A percentile compares a stretch with the other conserved stretches of the same genome.
phyloP scores from a whole-genome alignment of 441 rosid species.

The Populus tomentosa region DNA sequence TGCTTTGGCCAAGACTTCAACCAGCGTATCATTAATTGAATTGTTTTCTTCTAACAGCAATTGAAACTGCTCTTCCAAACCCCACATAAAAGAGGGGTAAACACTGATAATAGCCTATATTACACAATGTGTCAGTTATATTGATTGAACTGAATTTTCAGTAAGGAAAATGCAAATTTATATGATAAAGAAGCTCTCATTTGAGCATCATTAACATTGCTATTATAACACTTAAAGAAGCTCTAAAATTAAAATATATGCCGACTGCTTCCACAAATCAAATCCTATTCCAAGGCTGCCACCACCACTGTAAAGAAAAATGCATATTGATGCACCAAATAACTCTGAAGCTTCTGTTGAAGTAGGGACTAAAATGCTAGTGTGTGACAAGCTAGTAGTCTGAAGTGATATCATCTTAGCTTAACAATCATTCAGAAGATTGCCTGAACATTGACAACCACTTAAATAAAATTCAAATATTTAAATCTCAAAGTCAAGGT shows the following conservation, averaged over 20 bases:
- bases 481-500: neutral
- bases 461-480: neutral
- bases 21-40: slow-evolving; percentile 42
- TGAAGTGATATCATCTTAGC: neutral
- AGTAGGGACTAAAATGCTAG: neutral
- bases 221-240: neutral
- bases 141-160: slow-evolving; percentile 3
- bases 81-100: slow-evolving; percentile 77
- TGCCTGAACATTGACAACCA: neutral
- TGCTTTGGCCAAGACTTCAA: slow-evolving; percentile 67
- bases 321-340: neutral
- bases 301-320: neutral
- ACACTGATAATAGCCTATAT: slow-evolving; percentile 58
- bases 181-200: neutral
- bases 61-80: slow-evolving; percentile 58
- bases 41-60: slow-evolving; percentile 49
- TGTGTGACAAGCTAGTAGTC: neutral
- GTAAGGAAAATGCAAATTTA: neutral
- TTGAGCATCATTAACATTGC: neutral
- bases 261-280: neutral
- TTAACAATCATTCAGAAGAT: neutral
- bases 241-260: neutral
- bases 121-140: slow-evolving; percentile 4
- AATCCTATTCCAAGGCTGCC: neutral
- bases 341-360: neutral